These are phyloP conservation scores for Raphanus hybrid DNA, from an alignment of 441 rosid genomes.

Conservation along the genomic window DNA sequence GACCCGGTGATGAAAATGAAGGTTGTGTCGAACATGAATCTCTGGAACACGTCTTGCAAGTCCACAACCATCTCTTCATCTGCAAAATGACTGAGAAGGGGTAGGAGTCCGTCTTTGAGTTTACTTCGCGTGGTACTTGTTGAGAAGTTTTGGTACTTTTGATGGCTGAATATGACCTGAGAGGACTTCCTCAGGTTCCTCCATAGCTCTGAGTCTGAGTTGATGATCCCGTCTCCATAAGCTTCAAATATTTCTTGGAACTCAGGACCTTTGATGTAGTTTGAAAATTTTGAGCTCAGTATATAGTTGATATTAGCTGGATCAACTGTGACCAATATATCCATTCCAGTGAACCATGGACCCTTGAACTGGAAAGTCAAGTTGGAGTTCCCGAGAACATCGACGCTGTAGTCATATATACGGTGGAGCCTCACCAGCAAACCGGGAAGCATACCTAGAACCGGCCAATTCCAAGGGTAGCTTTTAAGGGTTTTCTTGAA, in stretches of 20 bases:
- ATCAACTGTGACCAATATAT: constrained; percentile 40
- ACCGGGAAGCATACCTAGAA: constrained; percentile 33
- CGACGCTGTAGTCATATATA: constrained; percentile 31
- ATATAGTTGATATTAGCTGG: constrained; percentile 48
- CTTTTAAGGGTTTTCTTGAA: neutral
- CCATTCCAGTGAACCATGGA: constrained; percentile 32
- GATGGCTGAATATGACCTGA: constrained; percentile 38
- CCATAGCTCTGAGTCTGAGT: constrained; percentile 49
- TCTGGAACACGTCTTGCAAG: constrained; percentile 55
- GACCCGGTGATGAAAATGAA: constrained; percentile 42
- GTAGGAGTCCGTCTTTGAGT: constrained; percentile 43
- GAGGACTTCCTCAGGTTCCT: constrained; percentile 44
- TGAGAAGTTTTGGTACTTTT: constrained; percentile 42
- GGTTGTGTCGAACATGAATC: constrained; percentile 48
- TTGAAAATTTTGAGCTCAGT: constrained; percentile 41
- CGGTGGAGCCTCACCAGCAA: constrained; percentile 29
- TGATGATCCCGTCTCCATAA: constrained; percentile 56
- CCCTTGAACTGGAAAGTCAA: constrained; percentile 41
- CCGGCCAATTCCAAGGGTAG: constrained; percentile 25
- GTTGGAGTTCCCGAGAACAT: constrained; percentile 14
- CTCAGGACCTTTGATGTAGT: constrained; percentile 25
- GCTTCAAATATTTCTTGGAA: constrained; percentile 45
- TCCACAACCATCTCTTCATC: constrained; percentile 34
- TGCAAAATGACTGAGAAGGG: constrained; percentile 37
- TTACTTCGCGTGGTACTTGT: constrained; percentile 34